These are phyloP conservation scores for Spongispora temasekensis DNA, from an alignment of 1,284 basidiomycete genomes.

Conservation along the genomic window DNA sequence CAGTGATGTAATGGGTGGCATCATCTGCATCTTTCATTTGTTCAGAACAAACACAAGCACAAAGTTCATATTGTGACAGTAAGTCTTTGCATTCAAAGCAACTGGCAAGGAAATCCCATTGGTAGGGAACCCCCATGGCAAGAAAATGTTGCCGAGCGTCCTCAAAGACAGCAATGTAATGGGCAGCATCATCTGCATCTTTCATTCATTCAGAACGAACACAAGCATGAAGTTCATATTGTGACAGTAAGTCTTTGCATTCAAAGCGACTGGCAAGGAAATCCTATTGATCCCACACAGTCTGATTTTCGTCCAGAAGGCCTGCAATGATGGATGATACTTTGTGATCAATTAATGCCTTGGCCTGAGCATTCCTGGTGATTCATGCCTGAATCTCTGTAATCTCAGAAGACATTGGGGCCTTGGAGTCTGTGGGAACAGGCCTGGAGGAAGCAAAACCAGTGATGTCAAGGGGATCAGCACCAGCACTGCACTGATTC, in stretches of 20 bases:
- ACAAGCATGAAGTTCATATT: not conserved
- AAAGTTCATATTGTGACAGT: not conserved
- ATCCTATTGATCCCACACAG: not conserved
- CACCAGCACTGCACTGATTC: not conserved
- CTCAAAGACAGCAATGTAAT: not conserved
- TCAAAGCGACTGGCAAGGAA: not conserved
- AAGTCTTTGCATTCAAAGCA: not conserved
- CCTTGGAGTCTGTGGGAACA: not conserved
- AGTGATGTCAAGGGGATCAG: not conserved
- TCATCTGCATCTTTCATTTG: conserved; percentile 1
- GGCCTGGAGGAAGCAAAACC: not conserved
- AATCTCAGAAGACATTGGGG: not conserved
- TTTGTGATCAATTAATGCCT: not conserved
- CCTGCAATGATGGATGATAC: not conserved
- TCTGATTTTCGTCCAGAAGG: rapidly evolving
- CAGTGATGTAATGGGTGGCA: not conserved
- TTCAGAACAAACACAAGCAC: not conserved
- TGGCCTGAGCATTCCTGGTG: not conserved
- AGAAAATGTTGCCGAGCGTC: not conserved
- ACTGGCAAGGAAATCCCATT: not conserved
- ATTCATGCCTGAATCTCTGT: not conserved
- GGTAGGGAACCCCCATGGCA: not conserved
- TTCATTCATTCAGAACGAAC: not conserved
- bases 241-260: not conserved
- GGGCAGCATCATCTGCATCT: not conserved